phyloP scores from a whole-genome alignment of 768 basidiomycete species.

The Kwoniella dejecticola region DNA sequence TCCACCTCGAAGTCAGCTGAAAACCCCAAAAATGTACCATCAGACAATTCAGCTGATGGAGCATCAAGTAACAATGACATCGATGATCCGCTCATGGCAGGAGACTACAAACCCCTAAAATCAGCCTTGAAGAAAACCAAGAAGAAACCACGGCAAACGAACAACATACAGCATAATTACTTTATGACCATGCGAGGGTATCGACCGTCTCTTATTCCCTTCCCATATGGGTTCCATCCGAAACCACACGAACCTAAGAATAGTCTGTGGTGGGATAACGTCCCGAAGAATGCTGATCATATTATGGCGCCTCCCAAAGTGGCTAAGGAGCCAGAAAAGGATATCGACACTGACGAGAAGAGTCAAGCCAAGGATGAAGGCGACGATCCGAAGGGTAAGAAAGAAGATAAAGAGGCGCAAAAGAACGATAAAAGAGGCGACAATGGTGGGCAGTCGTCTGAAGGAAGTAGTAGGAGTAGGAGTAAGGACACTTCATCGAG shows the following conservation, averaged over 20 bases:
- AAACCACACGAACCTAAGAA: slow-evolving; percentile 36
- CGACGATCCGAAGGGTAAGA: slow-evolving; percentile 14
- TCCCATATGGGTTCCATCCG: slow-evolving; percentile 49
- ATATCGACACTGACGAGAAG: neutral
- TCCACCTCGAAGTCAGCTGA: neutral
- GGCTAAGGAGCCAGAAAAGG: slow-evolving; percentile 29
- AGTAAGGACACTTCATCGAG: too few species aligned
- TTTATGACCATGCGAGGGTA: slow-evolving; percentile 50
- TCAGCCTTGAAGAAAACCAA: slow-evolving; percentile 47
- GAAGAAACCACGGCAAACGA: slow-evolving; percentile 40
- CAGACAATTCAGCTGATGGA: too few species aligned
- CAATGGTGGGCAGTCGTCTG: too few species aligned
- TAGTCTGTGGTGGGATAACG: slow-evolving; percentile 48
- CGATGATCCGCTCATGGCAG: slow-evolving; percentile 43
- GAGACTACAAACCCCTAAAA: slow-evolving; percentile 42
- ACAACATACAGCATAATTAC: slow-evolving; percentile 48
- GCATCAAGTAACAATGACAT: too few species aligned
- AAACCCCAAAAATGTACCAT: too few species aligned
- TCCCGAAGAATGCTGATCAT: slow-evolving; percentile 42
- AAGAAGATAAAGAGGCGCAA: slow-evolving; percentile 10
- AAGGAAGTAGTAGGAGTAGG: too few species aligned
- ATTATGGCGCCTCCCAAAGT: slow-evolving; percentile 39
- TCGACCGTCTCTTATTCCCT: slow-evolving; percentile 43
- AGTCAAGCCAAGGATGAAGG: slow-evolving; percentile 1
- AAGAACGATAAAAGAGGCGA: neutral